Evolutionary conservation across 1,284 basidiomycete species (phyloP).

Genomic region (Heterobasidion occidentale): DNA sequence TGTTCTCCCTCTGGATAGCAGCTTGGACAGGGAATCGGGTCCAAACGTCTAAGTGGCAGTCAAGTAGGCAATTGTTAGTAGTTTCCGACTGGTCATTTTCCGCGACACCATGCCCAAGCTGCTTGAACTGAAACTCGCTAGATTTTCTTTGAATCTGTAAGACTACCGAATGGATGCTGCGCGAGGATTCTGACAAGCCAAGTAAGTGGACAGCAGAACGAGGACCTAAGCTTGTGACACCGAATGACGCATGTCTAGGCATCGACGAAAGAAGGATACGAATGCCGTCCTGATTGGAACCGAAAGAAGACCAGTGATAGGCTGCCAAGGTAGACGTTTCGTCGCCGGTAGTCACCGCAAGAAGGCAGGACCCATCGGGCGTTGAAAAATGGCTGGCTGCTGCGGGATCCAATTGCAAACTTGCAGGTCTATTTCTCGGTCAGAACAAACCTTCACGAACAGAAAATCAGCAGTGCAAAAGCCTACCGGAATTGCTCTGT

Average conservation of each 20-base stretch:
- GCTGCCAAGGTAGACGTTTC: neutral
- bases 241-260: neutral
- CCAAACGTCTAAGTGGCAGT: conserved; percentile 57
- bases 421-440: conserved; percentile 31
- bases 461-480: neutral
- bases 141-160: conserved; percentile 45
- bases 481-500: conserved; percentile 42
- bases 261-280: neutral
- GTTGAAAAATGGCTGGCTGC: neutral
- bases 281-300: neutral
- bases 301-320: neutral
- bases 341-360: neutral
- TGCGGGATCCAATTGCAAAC: conserved; percentile 25
- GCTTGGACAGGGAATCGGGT: conserved; percentile 53
- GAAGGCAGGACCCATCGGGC: neutral
- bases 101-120: conserved; percentile 11
- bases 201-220: conserved; percentile 36
- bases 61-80: conserved; percentile 42
- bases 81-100: too few relatives aligned
- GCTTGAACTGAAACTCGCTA: conserved; percentile 48
- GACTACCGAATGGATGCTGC: conserved; percentile 29
- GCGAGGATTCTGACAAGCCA: conserved; percentile 22
- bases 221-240: neutral
- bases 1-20: conserved; percentile 40
- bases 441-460: neutral